Conservation (phyloP, 2,329 filamentous ascomycete species). For the Teratosphaeria viscida region DNA sequence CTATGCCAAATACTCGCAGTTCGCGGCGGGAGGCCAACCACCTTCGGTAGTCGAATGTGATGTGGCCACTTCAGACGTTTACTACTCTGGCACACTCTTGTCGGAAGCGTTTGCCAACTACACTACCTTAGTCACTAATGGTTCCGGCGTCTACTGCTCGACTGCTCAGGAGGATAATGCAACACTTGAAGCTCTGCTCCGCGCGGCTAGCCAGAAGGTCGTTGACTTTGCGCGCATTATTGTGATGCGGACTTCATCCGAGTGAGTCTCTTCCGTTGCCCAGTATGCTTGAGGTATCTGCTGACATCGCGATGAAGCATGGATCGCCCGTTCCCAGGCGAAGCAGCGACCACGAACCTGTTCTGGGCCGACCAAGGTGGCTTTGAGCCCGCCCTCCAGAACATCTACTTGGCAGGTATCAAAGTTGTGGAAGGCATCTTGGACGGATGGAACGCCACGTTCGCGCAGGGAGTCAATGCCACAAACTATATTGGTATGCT, state of each 20-base stretch:
- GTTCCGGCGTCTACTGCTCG: slow-evolving; percentile 57
- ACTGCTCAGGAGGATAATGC: slow-evolving; percentile 66
- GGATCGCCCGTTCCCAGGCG: slow-evolving; percentile 53
- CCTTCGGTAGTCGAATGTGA: slow-evolving; percentile 57
- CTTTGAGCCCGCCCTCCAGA: slow-evolving; percentile 52
- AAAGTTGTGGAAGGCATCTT: slow-evolving; percentile 56
- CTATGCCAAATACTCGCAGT: slow-evolving; percentile 23
- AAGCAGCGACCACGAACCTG: slow-evolving; percentile 49
- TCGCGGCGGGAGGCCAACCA: slow-evolving; percentile 32
- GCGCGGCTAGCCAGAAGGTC: slow-evolving; percentile 45
- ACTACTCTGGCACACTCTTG: slow-evolving; percentile 54
- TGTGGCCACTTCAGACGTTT: slow-evolving; percentile 60
- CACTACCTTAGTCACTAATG: slow-evolving; percentile 55
- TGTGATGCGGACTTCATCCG: slow-evolving; percentile 56
- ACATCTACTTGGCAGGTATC: slow-evolving; percentile 56
- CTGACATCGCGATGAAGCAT: slow-evolving; percentile 25
- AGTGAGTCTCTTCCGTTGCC: slow-evolving; percentile 33
- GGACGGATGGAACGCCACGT: slow-evolving; percentile 49
- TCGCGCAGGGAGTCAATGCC: slow-evolving; percentile 45
- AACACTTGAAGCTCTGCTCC: slow-evolving; percentile 53
- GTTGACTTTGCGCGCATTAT: slow-evolving; percentile 59
- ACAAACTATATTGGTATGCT: slow-evolving; percentile 47
- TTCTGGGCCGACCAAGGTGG: slow-evolving; percentile 51
- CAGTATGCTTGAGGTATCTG: not conserved
- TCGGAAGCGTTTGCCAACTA: slow-evolving; percentile 56